Conservation (phyloP, 768 basidiomycete genomes). For the Boletus subcaerulescens region DNA sequence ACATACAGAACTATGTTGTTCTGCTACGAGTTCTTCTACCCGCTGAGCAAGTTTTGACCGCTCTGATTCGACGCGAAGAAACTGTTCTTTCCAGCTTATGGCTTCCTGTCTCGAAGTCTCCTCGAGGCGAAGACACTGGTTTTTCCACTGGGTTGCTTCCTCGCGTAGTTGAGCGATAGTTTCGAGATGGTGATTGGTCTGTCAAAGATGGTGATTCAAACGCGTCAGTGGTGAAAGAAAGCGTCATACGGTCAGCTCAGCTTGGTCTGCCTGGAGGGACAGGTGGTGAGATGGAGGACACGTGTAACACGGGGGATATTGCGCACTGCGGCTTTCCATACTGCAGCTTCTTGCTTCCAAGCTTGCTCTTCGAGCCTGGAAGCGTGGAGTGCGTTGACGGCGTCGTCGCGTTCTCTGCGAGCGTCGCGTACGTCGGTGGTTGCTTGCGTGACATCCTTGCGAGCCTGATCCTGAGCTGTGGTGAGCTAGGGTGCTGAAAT, state of each 20-base stretch:
- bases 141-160: conserved; percentile 70
- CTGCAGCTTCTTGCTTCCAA: conserved; percentile 43
- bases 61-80: conserved; percentile 69
- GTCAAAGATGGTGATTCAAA: not conserved
- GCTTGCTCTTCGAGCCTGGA: conserved; percentile 45
- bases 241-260: conserved; percentile 50
- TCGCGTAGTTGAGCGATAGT: conserved; percentile 60
- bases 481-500: conserved; percentile 40
- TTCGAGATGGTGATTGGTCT: conserved; percentile 61
- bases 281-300: conserved; percentile 8
- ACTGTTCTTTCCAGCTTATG: conserved; percentile 78
- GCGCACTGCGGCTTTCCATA: conserved; percentile 50
- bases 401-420: conserved; percentile 48
- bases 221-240: not conserved
- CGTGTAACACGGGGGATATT: conserved; percentile 3
- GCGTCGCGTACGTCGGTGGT: conserved; percentile 45
- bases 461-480: conserved; percentile 53
- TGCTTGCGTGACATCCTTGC: conserved; percentile 50
- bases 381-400: conserved; percentile 43
- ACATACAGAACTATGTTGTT: conserved; percentile 43
- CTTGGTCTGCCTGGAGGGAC: conserved; percentile 45
- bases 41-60: conserved; percentile 54
- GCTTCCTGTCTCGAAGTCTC: conserved; percentile 48
- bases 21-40: conserved; percentile 56
- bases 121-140: conserved; percentile 51